Evolutionary conservation across 2,329 filamentous ascomycete species (phyloP).

Genomic region (Aureobasidium uvarum): DNA sequence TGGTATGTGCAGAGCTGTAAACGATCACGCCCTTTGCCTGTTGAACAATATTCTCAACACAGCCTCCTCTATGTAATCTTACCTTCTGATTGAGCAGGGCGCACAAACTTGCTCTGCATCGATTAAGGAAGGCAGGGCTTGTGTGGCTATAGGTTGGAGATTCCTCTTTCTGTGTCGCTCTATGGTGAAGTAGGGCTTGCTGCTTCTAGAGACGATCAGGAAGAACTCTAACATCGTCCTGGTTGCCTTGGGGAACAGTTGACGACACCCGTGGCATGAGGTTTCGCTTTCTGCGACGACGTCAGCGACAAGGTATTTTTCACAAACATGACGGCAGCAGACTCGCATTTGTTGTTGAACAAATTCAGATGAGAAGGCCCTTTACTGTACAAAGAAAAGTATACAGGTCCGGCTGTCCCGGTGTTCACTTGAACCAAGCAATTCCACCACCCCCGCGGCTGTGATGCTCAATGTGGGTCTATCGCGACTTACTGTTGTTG

Average conservation of each 20-base stretch:
- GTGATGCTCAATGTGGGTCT: background rate
- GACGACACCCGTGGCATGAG: background rate
- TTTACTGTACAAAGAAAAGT: background rate
- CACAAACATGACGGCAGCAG: background rate
- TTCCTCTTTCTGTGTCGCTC: background rate
- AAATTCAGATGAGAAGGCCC: background rate
- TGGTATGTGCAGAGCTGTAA: background rate
- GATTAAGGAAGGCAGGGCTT: background rate
- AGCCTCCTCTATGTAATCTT: slow-evolving; percentile 5
- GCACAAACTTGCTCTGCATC: background rate
- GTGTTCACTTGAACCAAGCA: background rate
- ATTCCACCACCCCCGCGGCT: background rate
- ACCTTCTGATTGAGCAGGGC: background rate
- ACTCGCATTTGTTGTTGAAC: background rate
- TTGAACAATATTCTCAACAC: background rate
- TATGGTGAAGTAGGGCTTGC: background rate
- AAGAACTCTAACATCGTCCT: background rate
- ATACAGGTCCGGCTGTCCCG: background rate
- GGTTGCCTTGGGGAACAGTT: background rate
- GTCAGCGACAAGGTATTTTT: background rate
- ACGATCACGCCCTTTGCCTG: background rate
- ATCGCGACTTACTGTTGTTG: background rate
- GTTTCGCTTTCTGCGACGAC: background rate
- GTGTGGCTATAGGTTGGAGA: background rate
- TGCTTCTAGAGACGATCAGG: slow-evolving; percentile 12